These are phyloP conservation scores for Cronartium ribicola DNA, from an alignment of 1,284 basidiomycete genomes.

Conservation along the genomic window DNA sequence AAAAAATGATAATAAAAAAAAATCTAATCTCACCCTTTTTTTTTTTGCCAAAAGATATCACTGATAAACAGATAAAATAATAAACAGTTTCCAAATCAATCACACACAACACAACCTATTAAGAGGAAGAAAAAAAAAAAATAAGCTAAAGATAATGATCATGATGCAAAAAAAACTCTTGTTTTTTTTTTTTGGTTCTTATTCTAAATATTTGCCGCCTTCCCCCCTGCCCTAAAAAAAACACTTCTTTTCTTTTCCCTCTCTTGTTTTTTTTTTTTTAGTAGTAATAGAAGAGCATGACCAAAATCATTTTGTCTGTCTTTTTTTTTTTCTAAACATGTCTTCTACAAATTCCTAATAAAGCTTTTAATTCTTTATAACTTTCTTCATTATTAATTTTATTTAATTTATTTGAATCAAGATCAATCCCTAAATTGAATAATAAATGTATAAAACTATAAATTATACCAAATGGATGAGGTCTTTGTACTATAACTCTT, in stretches of 20 bases:
- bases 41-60: not conserved
- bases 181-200: not conserved
- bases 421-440: slow-evolving; percentile 55
- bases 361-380: slow-evolving; percentile 24
- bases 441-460: slow-evolving; percentile 83
- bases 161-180: not conserved
- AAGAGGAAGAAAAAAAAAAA: not conserved
- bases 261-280: not conserved
- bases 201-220: too few relatives aligned
- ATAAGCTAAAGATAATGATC: not conserved
- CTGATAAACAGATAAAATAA: not conserved
- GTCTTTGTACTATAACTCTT: slow-evolving; percentile 84
- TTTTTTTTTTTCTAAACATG: slow-evolving; percentile 9
- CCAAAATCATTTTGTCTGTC: not conserved
- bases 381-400: not conserved
- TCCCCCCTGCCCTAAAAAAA: not conserved
- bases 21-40: slow-evolving; percentile 5
- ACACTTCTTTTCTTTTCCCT: too few relatives aligned
- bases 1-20: slow-evolving; percentile 10
- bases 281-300: not conserved
- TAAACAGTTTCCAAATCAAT: not conserved
- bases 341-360: slow-evolving; percentile 31
- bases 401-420: not conserved
- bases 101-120: not conserved
- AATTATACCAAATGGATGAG: slow-evolving; percentile 95